Evolutionary conservation across 176 grass and related monocot species (phyloP).

Genomic region (Rhipidocladum racemiflorum): DNA sequence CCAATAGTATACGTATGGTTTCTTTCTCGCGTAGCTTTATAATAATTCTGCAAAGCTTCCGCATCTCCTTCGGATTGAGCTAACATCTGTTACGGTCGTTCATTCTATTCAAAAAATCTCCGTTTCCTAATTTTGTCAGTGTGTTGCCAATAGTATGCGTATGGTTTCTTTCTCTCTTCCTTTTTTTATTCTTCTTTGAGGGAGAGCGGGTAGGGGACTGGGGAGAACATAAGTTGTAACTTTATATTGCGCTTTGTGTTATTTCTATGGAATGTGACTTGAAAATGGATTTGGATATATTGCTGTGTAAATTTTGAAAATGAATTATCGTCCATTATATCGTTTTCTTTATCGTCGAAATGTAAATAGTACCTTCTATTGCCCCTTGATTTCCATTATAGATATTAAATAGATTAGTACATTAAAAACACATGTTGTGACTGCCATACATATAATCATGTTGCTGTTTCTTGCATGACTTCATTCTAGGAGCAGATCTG

Average conservation of each 20-base stretch:
- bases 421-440: neutral
- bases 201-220: neutral
- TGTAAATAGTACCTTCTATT: neutral
- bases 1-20: neutral
- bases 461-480: constrained; percentile 12
- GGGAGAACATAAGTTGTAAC: neutral
- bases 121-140: neutral
- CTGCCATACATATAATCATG: neutral
- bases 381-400: neutral
- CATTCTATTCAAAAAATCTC: too few species aligned
- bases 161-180: neutral
- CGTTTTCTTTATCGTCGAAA: neutral
- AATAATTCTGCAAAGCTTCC: too few species aligned
- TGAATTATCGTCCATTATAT: neutral
- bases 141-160: neutral
- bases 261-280: neutral
- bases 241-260: neutral
- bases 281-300: neutral
- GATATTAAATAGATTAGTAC: neutral
- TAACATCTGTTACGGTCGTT: too few species aligned
- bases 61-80: too few species aligned
- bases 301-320: constrained; percentile 1
- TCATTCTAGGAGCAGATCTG: constrained; percentile 13
- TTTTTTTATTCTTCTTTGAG: neutral
- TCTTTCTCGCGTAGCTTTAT: too few species aligned